Evolutionary conservation across 495 filamentous ascomycete genomes (phyloP).

Genomic region (Tirmania nivea): DNA sequence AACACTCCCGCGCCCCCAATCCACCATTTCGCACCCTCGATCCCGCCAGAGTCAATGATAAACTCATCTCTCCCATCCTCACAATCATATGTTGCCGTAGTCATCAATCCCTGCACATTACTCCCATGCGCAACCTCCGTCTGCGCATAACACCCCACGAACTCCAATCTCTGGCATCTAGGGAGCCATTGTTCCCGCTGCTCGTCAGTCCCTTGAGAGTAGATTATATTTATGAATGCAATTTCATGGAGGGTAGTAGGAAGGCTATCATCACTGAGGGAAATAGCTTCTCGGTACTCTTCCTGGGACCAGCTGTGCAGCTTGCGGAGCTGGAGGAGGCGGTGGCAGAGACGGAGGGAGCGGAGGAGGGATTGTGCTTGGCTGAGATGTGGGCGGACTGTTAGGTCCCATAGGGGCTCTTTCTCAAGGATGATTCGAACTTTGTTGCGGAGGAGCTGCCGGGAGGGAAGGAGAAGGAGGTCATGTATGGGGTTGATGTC

Average conservation of each 20-base stretch:
- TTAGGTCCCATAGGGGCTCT: slow-evolving; percentile 9
- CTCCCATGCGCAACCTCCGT: slow-evolving; percentile 56
- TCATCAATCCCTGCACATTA: slow-evolving; percentile 53
- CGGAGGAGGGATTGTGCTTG: slow-evolving; percentile 9
- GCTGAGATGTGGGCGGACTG: slow-evolving; percentile 11
- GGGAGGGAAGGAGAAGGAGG: slow-evolving; percentile 10
- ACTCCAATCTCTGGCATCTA: slow-evolving; percentile 38
- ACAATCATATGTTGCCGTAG: slow-evolving; percentile 34
- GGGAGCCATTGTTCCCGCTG: slow-evolving; percentile 47
- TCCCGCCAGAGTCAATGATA: neutral
- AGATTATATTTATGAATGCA: slow-evolving; percentile 51
- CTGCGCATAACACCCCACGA: slow-evolving; percentile 57
- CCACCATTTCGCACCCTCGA: slow-evolving; percentile 46
- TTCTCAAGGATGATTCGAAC: slow-evolving; percentile 7
- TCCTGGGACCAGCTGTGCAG: slow-evolving; percentile 40
- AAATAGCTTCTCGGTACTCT: slow-evolving; percentile 36
- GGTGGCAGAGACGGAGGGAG: slow-evolving; percentile 26
- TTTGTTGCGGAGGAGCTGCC: slow-evolving; percentile 7
- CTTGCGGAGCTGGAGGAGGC: slow-evolving; percentile 38
- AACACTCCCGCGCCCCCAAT: slow-evolving; percentile 50
- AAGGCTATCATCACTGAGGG: slow-evolving; percentile 41
- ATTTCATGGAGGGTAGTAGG: slow-evolving; percentile 45
- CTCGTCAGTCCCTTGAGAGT: slow-evolving; percentile 45
- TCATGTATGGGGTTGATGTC: slow-evolving; percentile 6
- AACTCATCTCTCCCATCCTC: neutral